Conservation (phyloP, 164 flowering plant genomes). For the Magnolia officinalis region DNA sequence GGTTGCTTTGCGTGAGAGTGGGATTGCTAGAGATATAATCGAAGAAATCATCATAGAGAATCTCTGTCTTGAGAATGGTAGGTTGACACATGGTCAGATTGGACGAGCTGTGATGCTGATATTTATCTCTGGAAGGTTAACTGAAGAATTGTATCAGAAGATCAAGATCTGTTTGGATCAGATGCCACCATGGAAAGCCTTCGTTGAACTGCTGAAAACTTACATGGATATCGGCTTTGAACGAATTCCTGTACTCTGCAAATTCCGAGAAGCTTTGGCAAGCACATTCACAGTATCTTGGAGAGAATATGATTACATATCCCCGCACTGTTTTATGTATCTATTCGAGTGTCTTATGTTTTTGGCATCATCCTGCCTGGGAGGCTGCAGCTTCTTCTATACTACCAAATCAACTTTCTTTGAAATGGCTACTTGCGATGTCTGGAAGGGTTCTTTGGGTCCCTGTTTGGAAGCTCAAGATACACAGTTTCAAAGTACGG, state of each 20-base stretch:
- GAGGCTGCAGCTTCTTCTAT: constrained; percentile 13
- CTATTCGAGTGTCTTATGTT: constrained; percentile 54
- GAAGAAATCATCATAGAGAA: constrained; percentile 26
- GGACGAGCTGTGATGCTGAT: constrained; percentile 41
- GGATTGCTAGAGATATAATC: constrained; percentile 28
- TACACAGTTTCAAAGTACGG: background rate
- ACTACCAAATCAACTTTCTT: constrained; percentile 46
- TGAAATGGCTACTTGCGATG: constrained; percentile 37
- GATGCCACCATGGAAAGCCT: constrained; percentile 34
- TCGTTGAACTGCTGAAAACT: constrained; percentile 24
- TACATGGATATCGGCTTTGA: constrained; percentile 8
- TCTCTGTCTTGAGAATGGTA: constrained; percentile 11
- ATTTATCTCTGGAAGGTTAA: constrained; percentile 35
- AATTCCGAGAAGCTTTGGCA: constrained; percentile 31
- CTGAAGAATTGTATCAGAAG: constrained; percentile 24
- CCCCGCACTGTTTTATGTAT: constrained; percentile 57
- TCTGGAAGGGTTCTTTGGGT: constrained; percentile 8
- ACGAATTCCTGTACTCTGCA: constrained; percentile 9
- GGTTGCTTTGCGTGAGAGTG: constrained; percentile 39
- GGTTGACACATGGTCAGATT: constrained; percentile 44
- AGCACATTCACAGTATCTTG: constrained; percentile 38
- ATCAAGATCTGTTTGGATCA: constrained; percentile 19
- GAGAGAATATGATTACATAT: constrained; percentile 39
- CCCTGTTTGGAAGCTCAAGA: background rate
- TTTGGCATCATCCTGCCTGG: constrained; percentile 27